phyloP scores from a whole-genome alignment of 2,329 filamentous ascomycete species.

The Arthrobotrys pseudoclavata region DNA sequence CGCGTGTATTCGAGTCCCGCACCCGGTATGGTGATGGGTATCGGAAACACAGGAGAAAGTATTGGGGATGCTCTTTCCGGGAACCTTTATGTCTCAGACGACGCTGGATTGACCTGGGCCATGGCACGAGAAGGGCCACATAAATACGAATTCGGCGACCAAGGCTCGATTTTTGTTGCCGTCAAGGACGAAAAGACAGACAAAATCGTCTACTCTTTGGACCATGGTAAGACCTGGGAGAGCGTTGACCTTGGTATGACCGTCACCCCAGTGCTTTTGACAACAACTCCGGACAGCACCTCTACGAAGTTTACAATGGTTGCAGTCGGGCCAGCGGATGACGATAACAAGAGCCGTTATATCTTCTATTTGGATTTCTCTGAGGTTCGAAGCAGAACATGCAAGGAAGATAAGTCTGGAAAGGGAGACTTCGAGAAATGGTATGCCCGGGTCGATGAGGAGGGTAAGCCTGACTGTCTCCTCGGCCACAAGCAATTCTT shows the following conservation, averaged over 20 bases:
- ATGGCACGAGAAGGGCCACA: slow-evolving; percentile 81
- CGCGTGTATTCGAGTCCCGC: slow-evolving; percentile 93
- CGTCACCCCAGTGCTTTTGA: slow-evolving; percentile 80
- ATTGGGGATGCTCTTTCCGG: slow-evolving; percentile 76
- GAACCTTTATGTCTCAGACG: slow-evolving; percentile 87
- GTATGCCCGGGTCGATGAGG: slow-evolving; percentile 83
- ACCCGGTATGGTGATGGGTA: slow-evolving; percentile 91
- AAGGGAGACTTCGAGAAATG: slow-evolving; percentile 79
- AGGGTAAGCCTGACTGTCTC: slow-evolving; percentile 85
- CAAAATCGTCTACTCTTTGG: slow-evolving; percentile 81
- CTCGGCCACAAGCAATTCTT: slow-evolving; percentile 97
- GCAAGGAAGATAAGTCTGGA: slow-evolving; percentile 72
- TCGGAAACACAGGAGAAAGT: slow-evolving; percentile 86
- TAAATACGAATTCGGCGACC: slow-evolving; percentile 96
- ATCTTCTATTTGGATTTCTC: slow-evolving; percentile 86
- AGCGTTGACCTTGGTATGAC: slow-evolving; percentile 76
- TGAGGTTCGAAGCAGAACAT: slow-evolving; percentile 82
- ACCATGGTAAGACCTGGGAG: slow-evolving; percentile 90
- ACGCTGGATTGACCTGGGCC: slow-evolving; percentile 89
- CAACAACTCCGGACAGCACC: slow-evolving; percentile 91
- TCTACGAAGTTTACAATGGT: slow-evolving; percentile 90
- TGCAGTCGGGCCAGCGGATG: slow-evolving; percentile 71
- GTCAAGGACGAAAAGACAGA: slow-evolving; percentile 78
- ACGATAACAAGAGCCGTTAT: slow-evolving; percentile 71
- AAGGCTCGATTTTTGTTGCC: slow-evolving; percentile 88